Evolutionary conservation across 441 rosid species (phyloP), one percentile per base, ranked within the genome.

Genomic region (Euphorbia corollata): DNA sequence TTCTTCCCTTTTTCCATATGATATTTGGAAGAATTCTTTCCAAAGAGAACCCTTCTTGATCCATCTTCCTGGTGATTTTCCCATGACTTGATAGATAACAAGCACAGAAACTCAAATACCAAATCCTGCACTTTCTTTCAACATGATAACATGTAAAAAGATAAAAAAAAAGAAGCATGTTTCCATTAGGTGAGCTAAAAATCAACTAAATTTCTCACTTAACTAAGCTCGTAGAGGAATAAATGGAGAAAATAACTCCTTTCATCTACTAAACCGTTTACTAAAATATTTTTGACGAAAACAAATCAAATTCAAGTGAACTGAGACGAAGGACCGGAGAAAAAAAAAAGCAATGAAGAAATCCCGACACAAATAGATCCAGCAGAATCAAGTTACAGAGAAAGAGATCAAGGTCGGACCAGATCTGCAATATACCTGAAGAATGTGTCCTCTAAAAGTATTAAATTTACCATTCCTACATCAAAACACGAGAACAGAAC

Each of bases 61-160:
- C 96, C 97, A 90, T 78, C 79, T 90, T 13, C 82, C 79, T 0
- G 88, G 88, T 32, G 97, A 82, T 71, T 84, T 92, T 3, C 98
- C 96, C 97, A 92, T 92, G 11, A 64, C 74, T 63, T 58, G 50
- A 74, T 65, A 53, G 68, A 71, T 54, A 53, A 59, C 38, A 68
- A 69, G 66, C 71, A 73, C 73, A 68, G 57, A 32, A 48, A 63
- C 65, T 68, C 39, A 53, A 76, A 80, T 58, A 63, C 56, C 39
- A 72, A 36, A 6, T 20, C 69, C 78, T 67, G 77, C 78, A 71
- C 22, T 51, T 34, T 62, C 51, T 32, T 2, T 32, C 36, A 59
- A 18, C 0, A 15, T 3, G 7, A 54, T 36, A 57, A 54, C 8
- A 38, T 16, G 36, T 50, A 67, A 18, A 61, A 61, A 61, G 13